Conservation (phyloP, 1,284 basidiomycete species). For the Spongispora temasekensis region DNA sequence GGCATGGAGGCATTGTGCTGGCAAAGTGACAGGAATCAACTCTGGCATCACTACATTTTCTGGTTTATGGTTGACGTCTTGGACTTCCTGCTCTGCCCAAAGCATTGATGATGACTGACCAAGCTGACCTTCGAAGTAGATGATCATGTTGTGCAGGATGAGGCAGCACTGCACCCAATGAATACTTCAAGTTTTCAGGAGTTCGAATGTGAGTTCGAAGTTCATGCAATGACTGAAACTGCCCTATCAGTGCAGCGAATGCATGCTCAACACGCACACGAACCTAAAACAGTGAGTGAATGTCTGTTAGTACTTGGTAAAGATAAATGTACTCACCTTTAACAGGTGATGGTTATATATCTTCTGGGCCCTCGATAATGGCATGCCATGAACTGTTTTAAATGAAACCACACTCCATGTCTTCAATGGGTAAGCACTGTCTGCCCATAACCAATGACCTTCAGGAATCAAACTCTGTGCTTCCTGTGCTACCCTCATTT, state of each 20-base stretch:
- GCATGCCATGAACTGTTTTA: neutral
- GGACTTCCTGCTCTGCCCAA: neutral
- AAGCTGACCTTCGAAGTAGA: neutral
- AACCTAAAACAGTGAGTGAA: neutral
- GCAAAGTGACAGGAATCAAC: neutral
- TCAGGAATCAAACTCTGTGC: neutral
- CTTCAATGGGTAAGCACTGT: constrained; percentile 1
- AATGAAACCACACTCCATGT: constrained; percentile 12
- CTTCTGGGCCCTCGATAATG: neutral
- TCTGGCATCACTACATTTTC: neutral
- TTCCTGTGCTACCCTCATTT: neutral
- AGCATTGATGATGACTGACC: neutral
- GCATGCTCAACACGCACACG: neutral
- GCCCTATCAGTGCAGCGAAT: neutral
- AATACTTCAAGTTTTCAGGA: neutral
- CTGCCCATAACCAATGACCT: constrained; percentile 8
- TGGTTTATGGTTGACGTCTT: neutral
- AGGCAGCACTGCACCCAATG: neutral
- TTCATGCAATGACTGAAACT: neutral
- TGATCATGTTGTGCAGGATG: neutral
- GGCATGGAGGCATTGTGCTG: neutral
- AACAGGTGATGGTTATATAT: neutral
- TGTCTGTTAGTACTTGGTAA: neutral
- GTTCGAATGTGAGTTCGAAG: neutral
- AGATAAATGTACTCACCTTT: too few relatives aligned